phyloP scores from a whole-genome alignment of 73 alveolate species.

The Paramecium biaurelia region DNA sequence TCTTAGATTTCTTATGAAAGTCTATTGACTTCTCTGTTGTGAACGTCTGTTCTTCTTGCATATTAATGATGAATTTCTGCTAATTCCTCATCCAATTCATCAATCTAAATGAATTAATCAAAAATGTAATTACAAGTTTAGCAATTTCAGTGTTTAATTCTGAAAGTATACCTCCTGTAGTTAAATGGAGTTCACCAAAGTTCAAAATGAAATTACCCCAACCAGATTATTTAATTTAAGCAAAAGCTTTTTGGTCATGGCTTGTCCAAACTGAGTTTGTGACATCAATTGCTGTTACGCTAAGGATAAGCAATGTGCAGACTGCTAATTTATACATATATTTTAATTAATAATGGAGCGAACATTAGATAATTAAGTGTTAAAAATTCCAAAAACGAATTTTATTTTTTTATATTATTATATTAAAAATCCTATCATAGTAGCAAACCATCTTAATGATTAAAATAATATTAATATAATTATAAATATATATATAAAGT shows the following conservation, averaged over 20 bases:
- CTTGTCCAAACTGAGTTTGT: conserved; percentile 10
- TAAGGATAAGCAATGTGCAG: background rate
- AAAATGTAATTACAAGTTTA: background rate
- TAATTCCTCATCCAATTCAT: conserved; percentile 22
- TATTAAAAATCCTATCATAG: background rate
- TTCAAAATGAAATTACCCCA: conserved; percentile 50
- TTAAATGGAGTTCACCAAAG: conserved; percentile 48
- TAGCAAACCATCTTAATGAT: background rate
- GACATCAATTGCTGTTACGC: conserved; percentile 43
- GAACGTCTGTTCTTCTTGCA: conserved; percentile 49
- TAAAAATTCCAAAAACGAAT: conserved; percentile 47
- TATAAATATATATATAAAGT: background rate
- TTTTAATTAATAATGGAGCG: conserved; percentile 3
- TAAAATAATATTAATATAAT: background rate
- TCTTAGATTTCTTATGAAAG: conserved; percentile 52
- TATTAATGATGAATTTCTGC: background rate
- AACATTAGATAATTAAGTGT: background rate
- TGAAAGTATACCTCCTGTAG: conserved; percentile 20
- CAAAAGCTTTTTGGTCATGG: conserved; percentile 29
- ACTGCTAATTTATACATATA: conserved; percentile 41
- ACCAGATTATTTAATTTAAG: background rate
- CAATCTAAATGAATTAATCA: background rate
- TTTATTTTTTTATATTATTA: background rate
- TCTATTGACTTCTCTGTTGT: conserved; percentile 43
- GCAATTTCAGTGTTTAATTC: conserved; percentile 18